These are phyloP conservation scores for Metschnikowia dekortorum DNA, from an alignment of 805 yeast species.

Conservation along the genomic window DNA sequence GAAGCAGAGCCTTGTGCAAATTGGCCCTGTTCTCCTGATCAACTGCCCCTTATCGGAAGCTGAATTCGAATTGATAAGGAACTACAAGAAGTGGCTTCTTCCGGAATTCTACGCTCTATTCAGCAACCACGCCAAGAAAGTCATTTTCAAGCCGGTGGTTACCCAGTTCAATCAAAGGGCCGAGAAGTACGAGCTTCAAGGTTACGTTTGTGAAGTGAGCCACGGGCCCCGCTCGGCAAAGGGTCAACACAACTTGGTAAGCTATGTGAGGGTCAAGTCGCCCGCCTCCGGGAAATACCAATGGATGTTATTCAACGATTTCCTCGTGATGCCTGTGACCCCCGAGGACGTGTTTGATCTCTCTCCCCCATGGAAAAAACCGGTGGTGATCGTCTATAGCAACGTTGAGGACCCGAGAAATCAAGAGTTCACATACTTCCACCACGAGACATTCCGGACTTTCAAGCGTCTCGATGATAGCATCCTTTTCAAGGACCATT, in stretches of 20 bases:
- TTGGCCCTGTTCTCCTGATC: slow-evolving; percentile 63
- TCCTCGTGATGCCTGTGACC: slow-evolving; percentile 70
- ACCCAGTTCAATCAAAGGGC: slow-evolving; percentile 28
- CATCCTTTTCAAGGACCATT: slow-evolving; percentile 69
- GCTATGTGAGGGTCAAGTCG: slow-evolving; percentile 45
- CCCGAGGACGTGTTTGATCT: slow-evolving; percentile 77
- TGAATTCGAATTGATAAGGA: slow-evolving; percentile 50
- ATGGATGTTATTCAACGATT: slow-evolving; percentile 92
- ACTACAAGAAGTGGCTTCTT: slow-evolving; percentile 54
- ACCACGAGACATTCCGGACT: slow-evolving; percentile 19
- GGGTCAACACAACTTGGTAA: slow-evolving; percentile 56
- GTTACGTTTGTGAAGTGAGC: slow-evolving; percentile 65
- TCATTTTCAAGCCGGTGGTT: slow-evolving; percentile 31
- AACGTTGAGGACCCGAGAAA: slow-evolving; percentile 40
- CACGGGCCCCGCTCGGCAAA: slow-evolving; percentile 35
- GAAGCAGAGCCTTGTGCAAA: slow-evolving; percentile 43
- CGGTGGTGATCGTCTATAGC: slow-evolving; percentile 67
- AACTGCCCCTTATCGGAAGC: slow-evolving; percentile 53
- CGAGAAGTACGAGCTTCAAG: slow-evolving; percentile 56
- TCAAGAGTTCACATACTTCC: slow-evolving; percentile 38
- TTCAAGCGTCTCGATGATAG: slow-evolving; percentile 46
- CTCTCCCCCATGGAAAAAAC: slow-evolving; percentile 76
- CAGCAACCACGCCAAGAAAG: slow-evolving; percentile 33
- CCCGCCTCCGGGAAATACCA: slow-evolving; percentile 22
- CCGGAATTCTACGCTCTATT: slow-evolving; percentile 48